Evolutionary conservation across 495 filamentous ascomycete species (phyloP), one percentile per base, ranked within the genome.

Genomic region (Stereocaulon alpinum): DNA sequence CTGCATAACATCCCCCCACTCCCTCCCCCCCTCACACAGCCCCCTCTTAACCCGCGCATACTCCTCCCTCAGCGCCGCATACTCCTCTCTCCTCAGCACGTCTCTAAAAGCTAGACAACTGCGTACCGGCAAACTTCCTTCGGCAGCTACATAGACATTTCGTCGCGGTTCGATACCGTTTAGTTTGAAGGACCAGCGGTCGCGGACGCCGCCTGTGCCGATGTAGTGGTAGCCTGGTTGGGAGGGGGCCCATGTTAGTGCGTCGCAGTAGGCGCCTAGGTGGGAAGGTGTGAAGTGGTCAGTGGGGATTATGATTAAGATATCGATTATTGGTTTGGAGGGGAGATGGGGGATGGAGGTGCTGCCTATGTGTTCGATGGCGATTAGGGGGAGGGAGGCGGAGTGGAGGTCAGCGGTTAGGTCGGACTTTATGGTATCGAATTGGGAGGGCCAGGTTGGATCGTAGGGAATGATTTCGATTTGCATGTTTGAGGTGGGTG

Each of bases 241-340:
- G 30, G 29, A 24, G 9, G 29, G 2, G n/a, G 17, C 54, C 54
- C 54, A 56, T 24, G 40, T 27, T 18, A 56, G 29, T 2, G 42
- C 54, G 40, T 56, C 40, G 11, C 41, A 44, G 6, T 44, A 5
- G 6, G 29, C n/a, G n/a, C n/a, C n/a, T n/a, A n/a, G n/a, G n/a
- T n/a, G n/a, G n/a, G n/a, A n/a, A n/a, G n/a, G n/a, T n/a, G n/a
- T 44, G 54, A 56, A 56, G 22, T 34, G 40, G 24, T 24, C 27
- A 6, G 10, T 30, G 4, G 49, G 15, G 42, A 68, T 61, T 34
- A 68, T 65, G 58, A 71, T 64, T 32, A 70, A 63, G 41, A 71
- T 66, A 32, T 71, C 68, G 44, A 71, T 58, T 40, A 69, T 68
- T 37, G 67, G 65, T 41, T 71, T 71, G n/a, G 68, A 63, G 29